A percentile compares a stretch with the other conserved stretches of the same genome.
Evolutionary conservation across 2,329 filamentous ascomycete genomes (phyloP).

Genomic region (Pestalotiopsis sp.): DNA sequence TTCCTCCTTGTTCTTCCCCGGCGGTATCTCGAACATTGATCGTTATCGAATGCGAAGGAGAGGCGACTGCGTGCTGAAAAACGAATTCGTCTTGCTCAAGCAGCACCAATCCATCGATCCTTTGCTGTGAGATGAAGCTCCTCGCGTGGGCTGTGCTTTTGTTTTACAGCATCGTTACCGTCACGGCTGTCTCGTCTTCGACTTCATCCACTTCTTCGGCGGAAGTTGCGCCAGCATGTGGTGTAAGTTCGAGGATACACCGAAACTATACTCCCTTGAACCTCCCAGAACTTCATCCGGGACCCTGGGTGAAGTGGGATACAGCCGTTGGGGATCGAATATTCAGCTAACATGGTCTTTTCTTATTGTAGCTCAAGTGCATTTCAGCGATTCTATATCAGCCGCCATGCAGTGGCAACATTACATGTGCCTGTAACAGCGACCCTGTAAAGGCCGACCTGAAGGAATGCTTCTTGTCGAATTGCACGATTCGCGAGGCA

Average conservation of each 20-base stretch:
- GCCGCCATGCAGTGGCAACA: not conserved
- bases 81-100: not conserved
- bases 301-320: not conserved
- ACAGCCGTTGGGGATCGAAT: not conserved
- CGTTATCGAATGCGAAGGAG: not conserved
- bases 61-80: not conserved
- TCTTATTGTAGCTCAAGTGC: not conserved
- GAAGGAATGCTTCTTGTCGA: slow-evolving; percentile 1
- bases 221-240: slow-evolving; percentile 2
- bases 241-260: slow-evolving; percentile 1
- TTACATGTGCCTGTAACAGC: slow-evolving; percentile 8
- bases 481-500: slow-evolving; percentile 8
- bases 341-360: not conserved
- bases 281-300: not conserved
- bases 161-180: not conserved
- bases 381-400: not conserved
- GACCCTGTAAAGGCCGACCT: slow-evolving; percentile 1
- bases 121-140: not conserved
- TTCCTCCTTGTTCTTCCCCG: not conserved
- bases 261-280: not conserved
- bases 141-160: slow-evolving; percentile 1
- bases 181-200: not conserved
- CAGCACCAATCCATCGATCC: no score
- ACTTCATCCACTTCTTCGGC: not conserved
- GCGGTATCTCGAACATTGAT: not conserved